Evolutionary conservation across 345 rosid genomes (phyloP).

Genomic region (Acer negundo): DNA sequence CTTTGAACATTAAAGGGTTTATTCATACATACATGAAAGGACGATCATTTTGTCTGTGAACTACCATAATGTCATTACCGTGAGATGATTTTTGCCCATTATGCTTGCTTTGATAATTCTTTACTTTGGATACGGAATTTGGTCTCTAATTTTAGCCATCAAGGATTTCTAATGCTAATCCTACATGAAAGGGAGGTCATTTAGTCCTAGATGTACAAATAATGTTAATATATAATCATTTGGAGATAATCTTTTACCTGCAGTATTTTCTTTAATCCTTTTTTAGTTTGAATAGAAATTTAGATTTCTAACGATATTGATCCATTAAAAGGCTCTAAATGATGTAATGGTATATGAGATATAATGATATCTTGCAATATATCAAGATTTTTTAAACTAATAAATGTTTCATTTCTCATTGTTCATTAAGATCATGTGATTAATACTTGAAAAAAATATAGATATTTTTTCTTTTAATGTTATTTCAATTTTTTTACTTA

Average conservation of each 20-base stretch:
- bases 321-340: too few species aligned
- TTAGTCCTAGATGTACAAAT: neutral
- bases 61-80: neutral
- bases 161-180: neutral
- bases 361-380: neutral
- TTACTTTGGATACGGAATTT: neutral
- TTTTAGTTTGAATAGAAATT: neutral
- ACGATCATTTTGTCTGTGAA: neutral
- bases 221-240: neutral
- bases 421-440: neutral
- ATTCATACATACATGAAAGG: neutral
- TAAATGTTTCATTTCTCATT: neutral
- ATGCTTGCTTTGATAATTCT: neutral
- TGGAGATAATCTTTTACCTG: neutral
- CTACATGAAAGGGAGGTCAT: neutral
- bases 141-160: neutral
- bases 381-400: neutral
- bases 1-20: neutral
- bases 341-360: neutral
- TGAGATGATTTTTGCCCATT: neutral
- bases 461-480: neutral
- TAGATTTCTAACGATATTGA: neutral
- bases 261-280: neutral
- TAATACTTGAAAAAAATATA: neutral
- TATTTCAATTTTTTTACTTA: conserved; percentile 1